phyloP scores from a whole-genome alignment of 352 stramenopile species.

The Globisporangium camurandrum region DNA sequence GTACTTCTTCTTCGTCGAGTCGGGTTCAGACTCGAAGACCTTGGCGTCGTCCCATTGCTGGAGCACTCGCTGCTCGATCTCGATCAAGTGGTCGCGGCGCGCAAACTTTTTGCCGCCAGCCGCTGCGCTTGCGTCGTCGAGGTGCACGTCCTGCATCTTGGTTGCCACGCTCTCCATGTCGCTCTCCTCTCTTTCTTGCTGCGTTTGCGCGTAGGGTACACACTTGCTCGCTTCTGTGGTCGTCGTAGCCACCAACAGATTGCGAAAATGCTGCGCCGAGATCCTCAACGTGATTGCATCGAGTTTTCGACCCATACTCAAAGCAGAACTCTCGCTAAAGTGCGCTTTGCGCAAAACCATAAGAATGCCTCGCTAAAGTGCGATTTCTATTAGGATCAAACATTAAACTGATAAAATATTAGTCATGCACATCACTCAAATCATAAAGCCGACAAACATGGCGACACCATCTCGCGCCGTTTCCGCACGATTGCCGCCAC shows the following conservation, averaged over 20 bases:
- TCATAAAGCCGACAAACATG: neutral
- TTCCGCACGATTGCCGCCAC: no score
- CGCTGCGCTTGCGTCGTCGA: conserved; percentile 35
- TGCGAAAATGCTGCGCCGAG: no score
- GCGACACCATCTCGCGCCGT: no score
- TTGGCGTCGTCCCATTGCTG: conserved; percentile 83
- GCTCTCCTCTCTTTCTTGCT: neutral
- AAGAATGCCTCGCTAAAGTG: neutral
- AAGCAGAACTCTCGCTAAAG: no score
- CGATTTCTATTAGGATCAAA: neutral
- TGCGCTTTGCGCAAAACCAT: neutral
- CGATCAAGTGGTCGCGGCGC: conserved; percentile 85
- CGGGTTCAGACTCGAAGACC: conserved; percentile 86
- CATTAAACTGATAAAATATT: no score
- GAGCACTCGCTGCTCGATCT: conserved; percentile 90
- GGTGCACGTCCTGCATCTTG: conserved; percentile 79
- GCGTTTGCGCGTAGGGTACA: neutral
- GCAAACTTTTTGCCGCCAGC: conserved; percentile 65
- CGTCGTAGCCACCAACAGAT: no score
- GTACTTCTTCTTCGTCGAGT: conserved; percentile 90
- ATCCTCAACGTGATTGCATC: no score
- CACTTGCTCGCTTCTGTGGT: neutral
- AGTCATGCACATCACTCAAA: neutral
- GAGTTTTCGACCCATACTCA: no score
- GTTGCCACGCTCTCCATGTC: conserved; percentile 62